phyloP scores from a whole-genome alignment of 352 stramenopile species.

The Pythium brassicae region DNA sequence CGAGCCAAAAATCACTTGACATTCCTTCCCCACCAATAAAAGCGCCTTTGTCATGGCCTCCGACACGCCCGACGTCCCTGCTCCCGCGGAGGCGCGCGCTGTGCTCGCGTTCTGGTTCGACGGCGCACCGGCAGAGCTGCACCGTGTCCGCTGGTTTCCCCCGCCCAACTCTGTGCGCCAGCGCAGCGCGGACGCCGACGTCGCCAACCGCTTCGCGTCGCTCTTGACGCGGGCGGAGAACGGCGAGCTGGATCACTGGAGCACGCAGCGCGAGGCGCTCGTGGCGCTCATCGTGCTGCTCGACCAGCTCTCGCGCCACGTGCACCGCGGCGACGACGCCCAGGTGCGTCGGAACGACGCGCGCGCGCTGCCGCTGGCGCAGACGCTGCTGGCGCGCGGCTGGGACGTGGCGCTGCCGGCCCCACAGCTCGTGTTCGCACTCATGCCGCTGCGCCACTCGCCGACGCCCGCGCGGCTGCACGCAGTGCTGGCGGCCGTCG shows the following conservation, averaged over 20 bases:
- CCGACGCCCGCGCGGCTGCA: slow-evolving; percentile 52
- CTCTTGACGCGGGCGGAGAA: slow-evolving; percentile 22
- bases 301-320: slow-evolving; percentile 84
- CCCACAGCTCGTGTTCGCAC: slow-evolving; percentile 66
- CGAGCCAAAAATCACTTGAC: too few species aligned
- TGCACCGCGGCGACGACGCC: slow-evolving; percentile 44
- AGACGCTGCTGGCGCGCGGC: slow-evolving; percentile 34
- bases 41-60: too few species aligned
- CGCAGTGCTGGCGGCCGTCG: slow-evolving; percentile 48
- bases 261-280: slow-evolving; percentile 25
- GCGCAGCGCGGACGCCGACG: slow-evolving; percentile 31
- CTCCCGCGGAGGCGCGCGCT: slow-evolving; percentile 1
- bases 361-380: slow-evolving; percentile 36
- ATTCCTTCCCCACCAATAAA: too few species aligned
- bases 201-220: slow-evolving; percentile 14
- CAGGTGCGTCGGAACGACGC: slow-evolving; percentile 37
- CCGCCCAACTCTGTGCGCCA: slow-evolving; percentile 44
- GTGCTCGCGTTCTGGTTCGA: slow-evolving; percentile 68
- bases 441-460: slow-evolving; percentile 86
- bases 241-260: slow-evolving; percentile 48
- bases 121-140: slow-evolving; percentile 41
- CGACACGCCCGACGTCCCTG: too few species aligned
- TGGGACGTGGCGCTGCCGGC: slow-evolving; percentile 56
- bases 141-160: slow-evolving; percentile 66
- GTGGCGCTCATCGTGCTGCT: slow-evolving; percentile 83